phyloP scores from a whole-genome alignment of 768 basidiomycete species.

The Naganishia friedmannii region DNA sequence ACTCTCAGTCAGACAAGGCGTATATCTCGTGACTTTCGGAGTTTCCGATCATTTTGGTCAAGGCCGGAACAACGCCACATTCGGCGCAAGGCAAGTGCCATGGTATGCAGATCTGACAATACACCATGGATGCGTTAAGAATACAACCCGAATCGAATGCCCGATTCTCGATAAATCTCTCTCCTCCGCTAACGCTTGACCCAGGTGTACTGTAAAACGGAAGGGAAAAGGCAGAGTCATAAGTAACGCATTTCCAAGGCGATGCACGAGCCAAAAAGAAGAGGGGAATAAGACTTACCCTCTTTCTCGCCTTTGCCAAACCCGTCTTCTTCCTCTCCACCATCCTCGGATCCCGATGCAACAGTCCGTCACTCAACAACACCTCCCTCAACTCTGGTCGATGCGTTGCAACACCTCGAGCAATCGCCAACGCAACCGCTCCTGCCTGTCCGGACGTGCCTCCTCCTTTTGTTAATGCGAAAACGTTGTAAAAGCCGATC shows the following conservation, averaged over 20 bases:
- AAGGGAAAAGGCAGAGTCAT: conserved; percentile 22
- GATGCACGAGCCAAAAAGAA: conserved; percentile 24
- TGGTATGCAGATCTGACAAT: neutral
- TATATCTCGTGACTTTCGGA: no score
- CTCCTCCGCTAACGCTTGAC: conserved; percentile 72
- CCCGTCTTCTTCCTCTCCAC: conserved; percentile 98
- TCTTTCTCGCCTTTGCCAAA: conserved; percentile 83
- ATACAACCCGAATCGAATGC: neutral
- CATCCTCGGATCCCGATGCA: conserved; percentile 91
- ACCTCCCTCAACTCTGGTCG: conserved; percentile 65
- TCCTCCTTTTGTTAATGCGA: conserved; percentile 73
- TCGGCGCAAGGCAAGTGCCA: neutral
- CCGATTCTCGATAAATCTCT: no score
- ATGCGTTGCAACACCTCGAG: conserved; percentile 57
- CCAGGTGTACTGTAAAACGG: conserved; percentile 70
- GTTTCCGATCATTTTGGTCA: no score
- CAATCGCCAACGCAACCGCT: conserved; percentile 62
- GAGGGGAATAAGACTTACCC: conserved; percentile 59
- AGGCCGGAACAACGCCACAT: neutral
- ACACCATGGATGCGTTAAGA: conserved; percentile 16
- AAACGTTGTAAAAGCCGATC: conserved; percentile 76
- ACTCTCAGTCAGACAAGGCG: no score
- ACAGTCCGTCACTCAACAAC: conserved; percentile 74
- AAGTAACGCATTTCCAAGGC: neutral
- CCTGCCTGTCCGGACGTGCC: conserved; percentile 92